Conservation (phyloP, 768 basidiomycete genomes). For the Mycena galericulata region DNA sequence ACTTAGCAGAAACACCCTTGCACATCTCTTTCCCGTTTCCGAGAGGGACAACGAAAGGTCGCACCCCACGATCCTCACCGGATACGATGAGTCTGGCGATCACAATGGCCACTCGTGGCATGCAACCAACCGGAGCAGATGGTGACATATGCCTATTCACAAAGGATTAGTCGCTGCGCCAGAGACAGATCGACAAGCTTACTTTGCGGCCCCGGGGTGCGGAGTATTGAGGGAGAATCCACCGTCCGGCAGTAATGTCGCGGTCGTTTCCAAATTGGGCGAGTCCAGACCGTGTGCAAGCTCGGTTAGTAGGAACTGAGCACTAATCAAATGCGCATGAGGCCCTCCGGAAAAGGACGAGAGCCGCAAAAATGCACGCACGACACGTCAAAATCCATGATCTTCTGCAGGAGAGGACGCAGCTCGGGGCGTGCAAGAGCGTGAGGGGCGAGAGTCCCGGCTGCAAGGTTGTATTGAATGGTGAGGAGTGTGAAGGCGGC, state of each 20-base stretch:
- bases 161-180: neutral
- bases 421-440: neutral
- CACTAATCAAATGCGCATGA: neutral
- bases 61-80: conserved; percentile 7
- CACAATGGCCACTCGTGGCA: conserved; percentile 3
- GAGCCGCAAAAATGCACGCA: neutral
- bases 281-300: conserved; percentile 69
- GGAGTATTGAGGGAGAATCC: conserved; percentile 65
- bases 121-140: neutral
- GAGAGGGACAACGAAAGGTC: conserved; percentile 7
- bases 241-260: conserved; percentile 60
- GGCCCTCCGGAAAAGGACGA: neutral
- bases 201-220: conserved; percentile 71
- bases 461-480: conserved; percentile 19
- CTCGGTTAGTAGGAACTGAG: conserved; percentile 21
- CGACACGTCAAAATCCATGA: conserved; percentile 9
- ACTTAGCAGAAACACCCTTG: neutral
- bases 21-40: conserved; percentile 4
- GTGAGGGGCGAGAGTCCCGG: conserved; percentile 13
- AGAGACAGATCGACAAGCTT: conserved; percentile 31
- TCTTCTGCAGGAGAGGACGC: neutral
- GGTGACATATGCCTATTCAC: conserved; percentile 8
- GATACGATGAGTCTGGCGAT: conserved; percentile 17
- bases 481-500: conserved; percentile 11
- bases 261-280: conserved; percentile 72